Evolutionary conservation across 352 stramenopile species (phyloP), one percentile per base, ranked within the genome.

Genomic region (Phytophthora tentaculata): DNA sequence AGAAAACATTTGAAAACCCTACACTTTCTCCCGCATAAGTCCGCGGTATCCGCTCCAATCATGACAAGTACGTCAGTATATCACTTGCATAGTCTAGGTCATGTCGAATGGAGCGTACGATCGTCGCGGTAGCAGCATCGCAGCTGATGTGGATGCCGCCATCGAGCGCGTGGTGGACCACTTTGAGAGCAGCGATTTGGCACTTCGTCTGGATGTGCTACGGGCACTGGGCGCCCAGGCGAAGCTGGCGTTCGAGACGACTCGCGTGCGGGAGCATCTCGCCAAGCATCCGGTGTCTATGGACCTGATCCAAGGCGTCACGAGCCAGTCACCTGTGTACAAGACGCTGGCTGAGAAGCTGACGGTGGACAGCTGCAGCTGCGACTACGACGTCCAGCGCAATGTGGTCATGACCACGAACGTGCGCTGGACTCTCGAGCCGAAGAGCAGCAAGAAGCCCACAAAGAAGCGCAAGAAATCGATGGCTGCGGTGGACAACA

Each of bases 101-200:
- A 84, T 77, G 69, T 41, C 60, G 47, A 57, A 50, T 19, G 77
- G 77, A 64, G 77, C 74, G 22, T 76, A 69, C 53, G 84, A 89
- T 44, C 71, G 73, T 43, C 81, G 82, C 44, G 84, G 76, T 62
- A 89, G 77, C 72, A 90, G 79, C 74, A 80, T 91, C 56, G 79
- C 77, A 44, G 45, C 59, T 32, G 77, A 85, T 44, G 70, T 93
- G 28, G 80, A 91, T 73, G 81, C 74, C 13, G 78, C 81, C 17
- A 90, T 91, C 64, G 84, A 93, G 78, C 83, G 83, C 49, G 74
- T 92, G 29, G 82, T 94, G 9, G 57, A 77, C 22, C 80, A 94
- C 32, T 91, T 94, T 44, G 86, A 94, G 47, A 76, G 84, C 24
- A 83, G 77, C 53, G 82, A 94, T 52, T 37, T 89, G 32, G 86